phyloP scores from a whole-genome alignment of 2,329 filamentous ascomycete genomes.

The Sclerotinia sclerotiorum region DNA sequence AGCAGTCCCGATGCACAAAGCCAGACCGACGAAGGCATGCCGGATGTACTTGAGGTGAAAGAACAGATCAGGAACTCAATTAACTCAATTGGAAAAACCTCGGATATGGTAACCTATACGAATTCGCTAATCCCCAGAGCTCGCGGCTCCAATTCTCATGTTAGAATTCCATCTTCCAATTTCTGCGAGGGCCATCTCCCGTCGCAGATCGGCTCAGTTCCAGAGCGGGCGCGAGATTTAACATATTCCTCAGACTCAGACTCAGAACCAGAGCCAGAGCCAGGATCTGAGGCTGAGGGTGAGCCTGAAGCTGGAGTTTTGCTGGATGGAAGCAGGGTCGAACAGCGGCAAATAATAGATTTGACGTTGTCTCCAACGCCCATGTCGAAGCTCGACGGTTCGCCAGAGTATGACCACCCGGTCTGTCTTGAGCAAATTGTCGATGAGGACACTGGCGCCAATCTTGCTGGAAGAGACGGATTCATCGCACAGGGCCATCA shows the following conservation, averaged over 20 bases:
- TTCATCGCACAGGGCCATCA: neutral
- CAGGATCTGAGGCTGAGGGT: neutral
- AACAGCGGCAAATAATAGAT: neutral
- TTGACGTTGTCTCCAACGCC: neutral
- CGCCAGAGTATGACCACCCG: neutral
- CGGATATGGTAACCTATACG: neutral
- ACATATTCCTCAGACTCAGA: neutral
- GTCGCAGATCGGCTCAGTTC: neutral
- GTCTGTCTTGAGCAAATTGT: neutral
- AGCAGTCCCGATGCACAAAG: neutral
- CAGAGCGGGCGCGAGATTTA: neutral
- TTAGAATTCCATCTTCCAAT: neutral
- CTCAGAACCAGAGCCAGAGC: neutral
- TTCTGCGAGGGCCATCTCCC: neutral
- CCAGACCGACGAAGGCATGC: neutral
- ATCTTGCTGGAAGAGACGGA: neutral
- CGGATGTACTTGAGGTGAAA: too few species aligned
- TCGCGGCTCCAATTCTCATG: neutral
- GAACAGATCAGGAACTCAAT: neutral
- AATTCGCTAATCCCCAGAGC: neutral
- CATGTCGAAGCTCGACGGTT: neutral
- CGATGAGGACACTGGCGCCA: neutral
- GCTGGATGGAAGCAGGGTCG: neutral
- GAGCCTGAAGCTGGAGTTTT: neutral
- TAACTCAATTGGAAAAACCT: neutral